Evolutionary conservation across 768 basidiomycete genomes (phyloP).

Genomic region (Naganishia friedmannii): DNA sequence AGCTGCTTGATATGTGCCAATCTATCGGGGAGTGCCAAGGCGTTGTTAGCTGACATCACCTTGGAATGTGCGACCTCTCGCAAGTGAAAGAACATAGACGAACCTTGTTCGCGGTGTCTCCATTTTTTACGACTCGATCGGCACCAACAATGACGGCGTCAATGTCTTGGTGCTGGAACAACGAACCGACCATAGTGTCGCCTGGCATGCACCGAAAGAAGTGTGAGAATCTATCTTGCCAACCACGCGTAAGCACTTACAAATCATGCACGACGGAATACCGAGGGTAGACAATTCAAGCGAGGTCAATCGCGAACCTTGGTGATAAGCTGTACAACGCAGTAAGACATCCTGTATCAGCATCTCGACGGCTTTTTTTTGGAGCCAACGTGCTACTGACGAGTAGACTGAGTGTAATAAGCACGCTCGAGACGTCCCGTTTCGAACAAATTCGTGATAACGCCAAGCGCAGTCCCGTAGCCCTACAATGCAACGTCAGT

Average conservation of each 20-base stretch:
- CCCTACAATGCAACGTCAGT: conserved; percentile 59
- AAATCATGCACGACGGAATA: conserved; percentile 88
- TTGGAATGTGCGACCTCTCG: neutral
- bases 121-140: conserved; percentile 83
- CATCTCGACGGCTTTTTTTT: neutral
- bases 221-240: too few species aligned
- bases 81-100: conserved; percentile 21
- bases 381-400: neutral
- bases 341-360: neutral
- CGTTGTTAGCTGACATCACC: neutral
- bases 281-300: conserved; percentile 79
- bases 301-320: conserved; percentile 83
- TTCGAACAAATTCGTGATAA: conserved; percentile 86
- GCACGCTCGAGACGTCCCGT: conserved; percentile 72
- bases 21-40: conserved; percentile 51
- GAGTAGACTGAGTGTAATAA: conserved; percentile 89
- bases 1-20: conserved; percentile 95
- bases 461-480: conserved; percentile 89
- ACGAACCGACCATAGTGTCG: conserved; percentile 93
- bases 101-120: conserved; percentile 95
- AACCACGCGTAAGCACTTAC: conserved; percentile 45
- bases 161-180: conserved; percentile 80
- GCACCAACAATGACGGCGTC: conserved; percentile 84
- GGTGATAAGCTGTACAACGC: conserved; percentile 64
- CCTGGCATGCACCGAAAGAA: conserved; percentile 4